Conservation (phyloP, 2,329 filamentous ascomycete species). For the Dactylella cylindrospora region DNA sequence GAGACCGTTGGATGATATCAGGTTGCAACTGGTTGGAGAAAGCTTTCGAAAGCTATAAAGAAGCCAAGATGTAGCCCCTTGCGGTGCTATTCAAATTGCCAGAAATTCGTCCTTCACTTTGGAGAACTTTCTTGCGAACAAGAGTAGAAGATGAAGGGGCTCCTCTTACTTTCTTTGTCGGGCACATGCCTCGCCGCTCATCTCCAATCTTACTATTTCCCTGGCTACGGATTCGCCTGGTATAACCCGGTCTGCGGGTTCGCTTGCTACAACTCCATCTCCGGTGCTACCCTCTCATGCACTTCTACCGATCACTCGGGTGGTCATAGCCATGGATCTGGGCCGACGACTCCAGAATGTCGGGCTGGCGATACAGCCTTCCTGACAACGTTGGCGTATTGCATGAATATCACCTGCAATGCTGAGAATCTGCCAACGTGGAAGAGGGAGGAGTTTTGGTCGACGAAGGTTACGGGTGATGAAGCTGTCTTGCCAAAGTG, state of each 20-base stretch:
- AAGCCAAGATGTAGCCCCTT: no score
- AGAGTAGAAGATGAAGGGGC: neutral
- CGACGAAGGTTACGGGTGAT: no score
- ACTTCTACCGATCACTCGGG: conserved; percentile 5
- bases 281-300: conserved; percentile 2
- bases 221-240: conserved; percentile 3
- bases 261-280: conserved; percentile 5
- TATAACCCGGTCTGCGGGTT: conserved; percentile 5
- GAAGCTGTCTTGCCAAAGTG: no score
- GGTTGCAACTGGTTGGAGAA: no score
- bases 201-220: neutral
- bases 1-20: no score
- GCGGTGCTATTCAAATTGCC: no score
- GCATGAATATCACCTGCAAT: conserved; percentile 48
- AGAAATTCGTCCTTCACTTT: no score
- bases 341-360: conserved; percentile 48
- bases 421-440: conserved; percentile 32
- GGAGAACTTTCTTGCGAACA: no score
- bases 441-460: no score
- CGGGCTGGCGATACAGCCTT: conserved; percentile 48
- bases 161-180: neutral
- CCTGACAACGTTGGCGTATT: conserved; percentile 50
- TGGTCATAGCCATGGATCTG: conserved; percentile 1
- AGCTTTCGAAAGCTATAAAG: no score
- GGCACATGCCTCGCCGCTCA: neutral